phyloP scores from a whole-genome alignment of 2,329 filamentous ascomycete genomes.

The Lasiodiplodia gonubiensis region DNA sequence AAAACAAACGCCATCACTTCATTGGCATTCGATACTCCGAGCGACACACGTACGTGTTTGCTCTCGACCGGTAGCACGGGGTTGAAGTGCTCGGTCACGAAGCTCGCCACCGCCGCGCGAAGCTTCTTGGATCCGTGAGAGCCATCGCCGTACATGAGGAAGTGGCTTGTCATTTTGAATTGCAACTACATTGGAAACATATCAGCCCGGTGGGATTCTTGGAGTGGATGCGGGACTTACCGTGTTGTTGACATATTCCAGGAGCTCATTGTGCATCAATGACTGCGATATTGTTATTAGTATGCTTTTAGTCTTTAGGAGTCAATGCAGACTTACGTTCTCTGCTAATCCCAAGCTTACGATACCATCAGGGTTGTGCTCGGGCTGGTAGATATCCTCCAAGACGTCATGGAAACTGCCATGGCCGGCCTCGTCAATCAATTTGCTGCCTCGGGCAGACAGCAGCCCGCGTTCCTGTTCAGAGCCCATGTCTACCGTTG shows the following conservation, averaged over 20 bases:
- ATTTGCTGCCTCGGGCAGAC: not conserved
- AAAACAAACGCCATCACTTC: constrained; percentile 52
- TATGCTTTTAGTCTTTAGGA: not conserved
- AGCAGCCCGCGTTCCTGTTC: not conserved
- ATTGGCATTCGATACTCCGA: constrained; percentile 49
- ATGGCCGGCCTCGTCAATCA: constrained; percentile 1
- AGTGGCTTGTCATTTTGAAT: constrained; percentile 10
- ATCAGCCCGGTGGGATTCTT: not conserved
- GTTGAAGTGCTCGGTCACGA: constrained; percentile 51
- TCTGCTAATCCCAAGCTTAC: constrained; percentile 60
- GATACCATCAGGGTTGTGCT: constrained; percentile 52
- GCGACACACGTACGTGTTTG: constrained; percentile 48
- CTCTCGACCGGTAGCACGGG: constrained; percentile 43
- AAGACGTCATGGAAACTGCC: constrained; percentile 44
- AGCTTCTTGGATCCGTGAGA: constrained; percentile 48
- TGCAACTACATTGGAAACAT: not conserved
- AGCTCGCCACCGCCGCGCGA: constrained; percentile 47
- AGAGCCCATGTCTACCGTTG: not conserved
- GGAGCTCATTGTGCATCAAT: constrained; percentile 57
- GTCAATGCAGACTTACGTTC: constrained; percentile 40
- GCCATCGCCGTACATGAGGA: constrained; percentile 53
- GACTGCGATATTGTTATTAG: constrained; percentile 12
- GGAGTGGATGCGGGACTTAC: constrained; percentile 34
- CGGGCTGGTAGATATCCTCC: constrained; percentile 51
- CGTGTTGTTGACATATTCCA: constrained; percentile 50